These are phyloP conservation scores for Cinchona pubescens DNA, from an alignment of 257 asterid species.

Conservation along the genomic window DNA sequence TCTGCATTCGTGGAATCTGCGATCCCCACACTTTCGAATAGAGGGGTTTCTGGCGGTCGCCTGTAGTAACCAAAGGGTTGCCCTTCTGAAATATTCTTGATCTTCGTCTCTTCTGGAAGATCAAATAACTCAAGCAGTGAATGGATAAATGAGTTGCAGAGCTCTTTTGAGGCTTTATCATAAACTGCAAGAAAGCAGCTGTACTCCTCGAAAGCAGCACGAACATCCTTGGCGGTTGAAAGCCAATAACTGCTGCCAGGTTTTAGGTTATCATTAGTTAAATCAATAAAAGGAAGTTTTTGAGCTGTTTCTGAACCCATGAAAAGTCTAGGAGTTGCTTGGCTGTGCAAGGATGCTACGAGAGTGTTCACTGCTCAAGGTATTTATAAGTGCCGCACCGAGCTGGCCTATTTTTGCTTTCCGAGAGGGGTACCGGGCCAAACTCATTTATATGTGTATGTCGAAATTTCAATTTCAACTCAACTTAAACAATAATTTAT, in stretches of 20 bases:
- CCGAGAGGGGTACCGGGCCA: too few species aligned
- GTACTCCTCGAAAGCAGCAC: conserved; percentile 37
- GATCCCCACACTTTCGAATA: conserved; percentile 40
- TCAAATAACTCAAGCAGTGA: conserved; percentile 25
- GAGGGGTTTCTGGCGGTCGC: conserved; percentile 28
- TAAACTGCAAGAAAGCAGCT: conserved; percentile 33
- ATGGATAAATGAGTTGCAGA: conserved; percentile 18
- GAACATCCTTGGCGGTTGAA: conserved; percentile 31
- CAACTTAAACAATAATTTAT: too few species aligned
- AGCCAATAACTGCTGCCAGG: conserved; percentile 31
- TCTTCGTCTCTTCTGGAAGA: conserved; percentile 31
- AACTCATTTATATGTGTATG: too few species aligned
- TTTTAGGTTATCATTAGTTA: conserved; percentile 17
- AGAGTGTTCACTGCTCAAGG: too few species aligned
- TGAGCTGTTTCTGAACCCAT: conserved; percentile 26
- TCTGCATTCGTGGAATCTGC: conserved; percentile 24
- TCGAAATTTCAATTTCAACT: too few species aligned
- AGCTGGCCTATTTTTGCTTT: too few species aligned
- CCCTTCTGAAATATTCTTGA: conserved; percentile 14
- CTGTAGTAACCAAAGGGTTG: conserved; percentile 42
- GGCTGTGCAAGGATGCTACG: too few species aligned
- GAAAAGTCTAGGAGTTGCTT: too few species aligned
- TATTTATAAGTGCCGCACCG: too few species aligned
- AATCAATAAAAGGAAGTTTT: conserved; percentile 35
- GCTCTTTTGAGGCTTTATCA: conserved; percentile 14